A percentile compares a stretch with the other conserved stretches of the same genome.
Evolutionary conservation across 441 rosid species (phyloP).

Genomic region (Eruca vesicaria): DNA sequence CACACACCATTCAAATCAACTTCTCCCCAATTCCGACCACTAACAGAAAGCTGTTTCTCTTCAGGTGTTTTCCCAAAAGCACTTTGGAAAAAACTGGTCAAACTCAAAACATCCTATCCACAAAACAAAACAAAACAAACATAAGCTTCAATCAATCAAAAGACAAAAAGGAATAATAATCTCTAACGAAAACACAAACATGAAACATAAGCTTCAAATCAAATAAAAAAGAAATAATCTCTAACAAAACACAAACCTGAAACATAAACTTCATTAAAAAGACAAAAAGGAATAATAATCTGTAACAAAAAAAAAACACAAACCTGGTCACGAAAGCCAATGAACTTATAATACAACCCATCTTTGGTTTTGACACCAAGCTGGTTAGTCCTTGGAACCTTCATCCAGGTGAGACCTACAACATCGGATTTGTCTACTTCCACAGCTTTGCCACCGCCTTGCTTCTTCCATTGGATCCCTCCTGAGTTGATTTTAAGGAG

Average conservation of each 20-base stretch:
- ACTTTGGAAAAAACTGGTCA: constrained; percentile 74
- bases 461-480: constrained; percentile 93
- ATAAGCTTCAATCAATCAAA: background rate
- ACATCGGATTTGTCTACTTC: constrained; percentile 89
- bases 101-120: constrained; percentile 66
- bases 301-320: too few species aligned
- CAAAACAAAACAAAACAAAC: background rate
- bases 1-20: constrained; percentile 78
- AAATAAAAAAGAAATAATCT: too few species aligned
- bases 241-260: too few species aligned
- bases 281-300: too few species aligned
- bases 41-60: constrained; percentile 90
- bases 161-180: too few species aligned
- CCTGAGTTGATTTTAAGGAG: constrained; percentile 71
- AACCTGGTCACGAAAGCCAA: constrained; percentile 93
- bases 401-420: constrained; percentile 78
- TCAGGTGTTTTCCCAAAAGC: constrained; percentile 66
- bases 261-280: too few species aligned
- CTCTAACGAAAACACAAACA: constrained; percentile 39
- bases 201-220: too few species aligned
- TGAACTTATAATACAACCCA: constrained; percentile 79
- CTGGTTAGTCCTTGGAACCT: constrained; percentile 82
- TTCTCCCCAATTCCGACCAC: constrained; percentile 98
- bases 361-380: constrained; percentile 73
- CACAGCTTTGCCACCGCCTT: constrained; percentile 94